phyloP scores from a whole-genome alignment of 495 filamentous ascomycete genomes.

The Penicillium flavigenum region DNA sequence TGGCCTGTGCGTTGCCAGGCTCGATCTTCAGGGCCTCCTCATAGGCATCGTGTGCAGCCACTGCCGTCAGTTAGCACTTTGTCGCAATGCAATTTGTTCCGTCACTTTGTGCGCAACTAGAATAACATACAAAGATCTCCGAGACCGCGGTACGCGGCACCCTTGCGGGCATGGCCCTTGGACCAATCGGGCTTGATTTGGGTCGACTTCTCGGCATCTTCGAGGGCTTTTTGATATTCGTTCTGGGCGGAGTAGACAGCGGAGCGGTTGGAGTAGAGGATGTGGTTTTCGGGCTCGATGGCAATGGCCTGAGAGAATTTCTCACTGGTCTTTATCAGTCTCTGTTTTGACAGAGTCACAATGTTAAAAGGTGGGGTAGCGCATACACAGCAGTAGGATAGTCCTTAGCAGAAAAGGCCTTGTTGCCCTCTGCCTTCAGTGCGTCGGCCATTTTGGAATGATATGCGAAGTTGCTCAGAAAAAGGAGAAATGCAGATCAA shows the following conservation, averaged over 20 bases:
- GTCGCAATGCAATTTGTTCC: background rate
- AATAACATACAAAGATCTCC: slow-evolving; percentile 68
- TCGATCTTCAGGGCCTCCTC: slow-evolving; percentile 89
- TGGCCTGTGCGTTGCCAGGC: slow-evolving; percentile 87
- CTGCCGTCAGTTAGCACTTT: slow-evolving; percentile 28
- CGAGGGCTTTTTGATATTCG: slow-evolving; percentile 77
- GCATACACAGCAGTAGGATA: slow-evolving; percentile 92
- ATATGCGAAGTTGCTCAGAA: slow-evolving; percentile 7
- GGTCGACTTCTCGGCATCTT: slow-evolving; percentile 89
- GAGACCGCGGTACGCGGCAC: slow-evolving; percentile 81
- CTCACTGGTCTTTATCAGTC: slow-evolving; percentile 54
- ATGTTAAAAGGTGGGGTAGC: slow-evolving; percentile 36
- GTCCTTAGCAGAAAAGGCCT: slow-evolving; percentile 94
- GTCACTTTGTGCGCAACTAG: background rate
- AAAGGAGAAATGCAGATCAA: slow-evolving; percentile 9
- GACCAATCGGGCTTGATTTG: slow-evolving; percentile 97
- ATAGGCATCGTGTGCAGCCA: slow-evolving; percentile 84
- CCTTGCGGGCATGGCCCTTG: slow-evolving; percentile 91
- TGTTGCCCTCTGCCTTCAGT: slow-evolving; percentile 96
- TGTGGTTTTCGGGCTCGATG: slow-evolving; percentile 85
- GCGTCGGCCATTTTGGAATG: slow-evolving; percentile 50
- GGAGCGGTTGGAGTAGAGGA: slow-evolving; percentile 96
- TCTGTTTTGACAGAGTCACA: slow-evolving; percentile 4
- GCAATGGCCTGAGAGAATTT: slow-evolving; percentile 93
- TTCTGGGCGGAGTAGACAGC: slow-evolving; percentile 91